Percentiles rank a stretch among this genome's conserved stretches.
phyloP scores from a whole-genome alignment of 139 green algal genomes.

The Chlamydomonas schloesseri region DNA sequence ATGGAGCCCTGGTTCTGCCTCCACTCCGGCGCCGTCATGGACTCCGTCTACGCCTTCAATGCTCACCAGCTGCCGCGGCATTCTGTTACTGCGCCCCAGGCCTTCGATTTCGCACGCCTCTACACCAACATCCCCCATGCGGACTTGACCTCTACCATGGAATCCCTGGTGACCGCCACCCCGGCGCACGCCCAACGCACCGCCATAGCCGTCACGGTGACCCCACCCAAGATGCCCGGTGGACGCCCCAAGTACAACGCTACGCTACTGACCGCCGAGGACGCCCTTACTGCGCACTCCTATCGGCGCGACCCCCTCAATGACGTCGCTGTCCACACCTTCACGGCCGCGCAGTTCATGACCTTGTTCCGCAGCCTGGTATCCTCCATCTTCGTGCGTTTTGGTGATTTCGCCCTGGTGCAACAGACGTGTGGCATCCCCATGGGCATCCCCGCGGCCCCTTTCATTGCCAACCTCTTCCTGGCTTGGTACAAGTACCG shows the following conservation, averaged over 20 bases:
- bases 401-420: not conserved
- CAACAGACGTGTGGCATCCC: not conserved
- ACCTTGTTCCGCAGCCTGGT: not conserved
- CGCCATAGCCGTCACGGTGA: not conserved
- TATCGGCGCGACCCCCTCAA: not conserved
- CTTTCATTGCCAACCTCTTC: constrained; percentile 16
- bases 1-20: not conserved
- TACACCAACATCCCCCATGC: constrained; percentile 1
- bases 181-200: not conserved
- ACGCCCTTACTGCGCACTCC: no score
- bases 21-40: not conserved
- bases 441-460: constrained; percentile 2
- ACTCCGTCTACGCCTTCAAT: not conserved
- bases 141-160: not conserved
- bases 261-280: not conserved
- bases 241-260: not conserved
- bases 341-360: not conserved
- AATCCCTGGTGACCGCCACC: not conserved
- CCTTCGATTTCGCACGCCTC: not conserved
- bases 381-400: not conserved
- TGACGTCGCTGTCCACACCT: not conserved
- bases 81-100: not conserved
- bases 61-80: not conserved
- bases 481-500: not conserved
- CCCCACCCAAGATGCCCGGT: not conserved